phyloP scores from a whole-genome alignment of 345 rosid species.

The Streptanthus diversifolius region DNA sequence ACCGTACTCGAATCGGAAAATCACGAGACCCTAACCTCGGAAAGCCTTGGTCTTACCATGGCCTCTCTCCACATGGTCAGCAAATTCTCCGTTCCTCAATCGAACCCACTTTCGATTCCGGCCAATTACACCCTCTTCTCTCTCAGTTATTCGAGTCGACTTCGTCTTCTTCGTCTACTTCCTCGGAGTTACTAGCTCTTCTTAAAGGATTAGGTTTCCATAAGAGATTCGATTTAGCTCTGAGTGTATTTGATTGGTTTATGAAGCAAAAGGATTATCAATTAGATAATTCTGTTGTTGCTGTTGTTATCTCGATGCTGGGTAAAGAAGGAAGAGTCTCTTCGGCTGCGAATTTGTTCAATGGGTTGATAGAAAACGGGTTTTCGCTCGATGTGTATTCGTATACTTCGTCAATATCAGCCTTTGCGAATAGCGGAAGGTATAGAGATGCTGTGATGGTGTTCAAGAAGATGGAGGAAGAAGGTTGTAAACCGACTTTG shows the following conservation, averaged over 20 bases:
- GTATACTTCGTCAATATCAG: constrained; percentile 74
- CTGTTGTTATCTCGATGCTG: constrained; percentile 60
- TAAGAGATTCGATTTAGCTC: constrained; percentile 60
- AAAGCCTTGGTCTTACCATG: constrained; percentile 65
- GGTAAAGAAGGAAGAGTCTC: constrained; percentile 63
- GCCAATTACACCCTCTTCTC: constrained; percentile 41
- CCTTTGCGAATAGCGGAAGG: constrained; percentile 65
- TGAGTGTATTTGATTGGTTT: constrained; percentile 74
- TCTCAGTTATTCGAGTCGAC: constrained; percentile 38
- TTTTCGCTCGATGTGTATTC: constrained; percentile 69
- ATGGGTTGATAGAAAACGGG: constrained; percentile 50
- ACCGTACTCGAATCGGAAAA: constrained; percentile 60
- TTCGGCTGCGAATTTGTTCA: constrained; percentile 56
- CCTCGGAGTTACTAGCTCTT: constrained; percentile 57
- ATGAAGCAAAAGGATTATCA: constrained; percentile 45
- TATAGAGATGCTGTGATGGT: constrained; percentile 75
- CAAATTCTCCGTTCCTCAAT: constrained; percentile 48
- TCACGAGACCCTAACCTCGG: constrained; percentile 68
- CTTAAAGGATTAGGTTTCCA: constrained; percentile 74
- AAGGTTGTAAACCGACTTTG: constrained; percentile 76
- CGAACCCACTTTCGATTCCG: constrained; percentile 53
- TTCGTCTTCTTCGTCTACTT: constrained; percentile 18
- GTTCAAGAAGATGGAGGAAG: constrained; percentile 81
- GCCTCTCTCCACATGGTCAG: constrained; percentile 67
- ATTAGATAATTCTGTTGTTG: constrained; percentile 57